phyloP scores from a whole-genome alignment of 805 yeast genomes.

The Saccharomyces cerevisiae region DNA sequence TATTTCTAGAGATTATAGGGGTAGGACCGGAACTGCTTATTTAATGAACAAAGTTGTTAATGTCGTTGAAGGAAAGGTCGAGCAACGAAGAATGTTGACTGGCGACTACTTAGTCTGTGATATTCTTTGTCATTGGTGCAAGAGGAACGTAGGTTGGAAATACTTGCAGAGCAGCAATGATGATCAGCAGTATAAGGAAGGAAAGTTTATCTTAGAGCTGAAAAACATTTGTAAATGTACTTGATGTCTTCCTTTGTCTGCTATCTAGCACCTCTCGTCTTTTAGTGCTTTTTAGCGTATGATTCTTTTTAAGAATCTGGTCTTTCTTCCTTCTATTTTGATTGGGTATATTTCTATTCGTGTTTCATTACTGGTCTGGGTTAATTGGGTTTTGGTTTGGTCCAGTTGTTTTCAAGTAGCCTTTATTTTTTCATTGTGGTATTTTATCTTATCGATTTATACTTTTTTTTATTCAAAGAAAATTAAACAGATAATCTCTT shows the following conservation, averaged over 20 bases:
- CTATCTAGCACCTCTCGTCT: neutral
- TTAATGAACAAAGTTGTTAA: conserved; percentile 45
- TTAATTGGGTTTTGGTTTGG: neutral
- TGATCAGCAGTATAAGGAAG: conserved; percentile 51
- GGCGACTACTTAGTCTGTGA: conserved; percentile 53
- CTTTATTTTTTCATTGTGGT: neutral
- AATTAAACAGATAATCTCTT: neutral
- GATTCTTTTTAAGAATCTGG: neutral
- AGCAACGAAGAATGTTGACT: conserved; percentile 46
- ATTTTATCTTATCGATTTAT: neutral
- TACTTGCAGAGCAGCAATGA: conserved; percentile 41
- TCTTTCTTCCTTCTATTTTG: neutral
- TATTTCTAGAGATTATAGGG: conserved; percentile 40
- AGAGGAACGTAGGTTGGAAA: conserved; percentile 52
- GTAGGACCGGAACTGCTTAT: conserved; percentile 50
- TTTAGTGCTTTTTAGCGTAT: neutral
- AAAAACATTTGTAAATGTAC: conserved; percentile 22
- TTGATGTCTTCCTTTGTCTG: neutral
- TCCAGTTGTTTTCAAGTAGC: neutral
- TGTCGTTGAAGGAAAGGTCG: conserved; percentile 31
- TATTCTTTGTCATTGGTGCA: conserved; percentile 48
- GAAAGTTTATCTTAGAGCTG: conserved; percentile 47
- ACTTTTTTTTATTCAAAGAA: neutral
- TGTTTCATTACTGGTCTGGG: neutral
- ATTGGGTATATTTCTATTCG: neutral